These are phyloP conservation scores for Helicocarpus griseus DNA, from an alignment of 2,329 filamentous ascomycete genomes.

Conservation along the genomic window DNA sequence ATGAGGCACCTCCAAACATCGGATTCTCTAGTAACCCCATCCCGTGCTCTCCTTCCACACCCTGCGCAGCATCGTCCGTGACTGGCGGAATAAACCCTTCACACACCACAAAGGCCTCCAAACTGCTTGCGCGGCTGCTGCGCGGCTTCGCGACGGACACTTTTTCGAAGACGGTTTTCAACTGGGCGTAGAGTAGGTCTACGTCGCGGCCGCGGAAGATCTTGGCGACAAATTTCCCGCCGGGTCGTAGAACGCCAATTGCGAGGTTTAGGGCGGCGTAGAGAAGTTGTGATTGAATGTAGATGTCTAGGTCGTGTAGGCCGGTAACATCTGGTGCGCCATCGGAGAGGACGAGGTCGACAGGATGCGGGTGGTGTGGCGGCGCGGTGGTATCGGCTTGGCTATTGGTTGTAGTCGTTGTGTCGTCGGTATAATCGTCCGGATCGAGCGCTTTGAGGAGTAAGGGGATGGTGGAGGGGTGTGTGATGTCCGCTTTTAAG, in stretches of 20 bases:
- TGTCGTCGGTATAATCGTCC: constrained; percentile 45
- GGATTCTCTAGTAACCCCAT: constrained; percentile 28
- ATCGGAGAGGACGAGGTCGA: constrained; percentile 90
- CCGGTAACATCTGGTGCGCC: constrained; percentile 95
- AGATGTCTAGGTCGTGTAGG: constrained; percentile 94
- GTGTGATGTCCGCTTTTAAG: constrained; percentile 90
- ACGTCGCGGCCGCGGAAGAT: constrained; percentile 93
- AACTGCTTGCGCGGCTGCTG: constrained; percentile 87
- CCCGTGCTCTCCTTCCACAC: constrained; percentile 5
- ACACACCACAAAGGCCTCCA: constrained; percentile 95
- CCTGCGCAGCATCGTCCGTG: neutral
- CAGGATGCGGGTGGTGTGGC: constrained; percentile 56
- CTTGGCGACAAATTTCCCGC: constrained; percentile 95
- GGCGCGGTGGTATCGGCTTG: constrained; percentile 25
- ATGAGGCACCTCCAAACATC: constrained; percentile 30
- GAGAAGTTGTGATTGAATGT: constrained; percentile 90
- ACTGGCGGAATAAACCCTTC: constrained; percentile 70
- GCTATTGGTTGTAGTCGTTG: constrained; percentile 24
- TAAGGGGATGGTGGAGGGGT: constrained; percentile 86
- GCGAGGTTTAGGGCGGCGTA: constrained; percentile 91
- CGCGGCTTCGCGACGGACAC: constrained; percentile 90
- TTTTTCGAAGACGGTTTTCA: constrained; percentile 79
- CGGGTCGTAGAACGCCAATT: constrained; percentile 81
- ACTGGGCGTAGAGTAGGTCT: constrained; percentile 87
- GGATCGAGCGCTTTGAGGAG: constrained; percentile 77